phyloP scores from a whole-genome alignment of 2,329 filamentous ascomycete genomes.

The Ophiostoma sp. region DNA sequence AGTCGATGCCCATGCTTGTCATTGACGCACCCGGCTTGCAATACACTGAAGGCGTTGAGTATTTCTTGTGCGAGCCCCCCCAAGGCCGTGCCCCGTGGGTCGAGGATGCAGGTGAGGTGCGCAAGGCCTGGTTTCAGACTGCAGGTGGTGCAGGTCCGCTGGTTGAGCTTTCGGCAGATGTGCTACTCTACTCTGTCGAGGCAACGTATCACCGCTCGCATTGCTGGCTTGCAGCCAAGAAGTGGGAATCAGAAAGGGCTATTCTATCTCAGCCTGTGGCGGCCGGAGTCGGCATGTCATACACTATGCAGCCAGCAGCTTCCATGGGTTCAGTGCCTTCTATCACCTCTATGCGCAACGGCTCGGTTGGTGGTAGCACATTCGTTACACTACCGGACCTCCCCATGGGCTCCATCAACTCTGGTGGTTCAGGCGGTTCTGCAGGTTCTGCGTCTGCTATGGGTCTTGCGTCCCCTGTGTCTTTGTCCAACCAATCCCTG shows the following conservation, averaged over 20 bases:
- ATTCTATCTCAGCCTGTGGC: conserved; percentile 21
- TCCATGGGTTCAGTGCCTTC: conserved; percentile 16
- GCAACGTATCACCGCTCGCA: conserved; percentile 55
- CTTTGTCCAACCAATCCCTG: conserved; percentile 15
- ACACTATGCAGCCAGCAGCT: conserved; percentile 13
- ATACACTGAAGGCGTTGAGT: conserved; percentile 67
- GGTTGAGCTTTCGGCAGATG: conserved; percentile 55
- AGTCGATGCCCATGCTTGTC: conserved; percentile 71
- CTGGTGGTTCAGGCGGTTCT: background rate
- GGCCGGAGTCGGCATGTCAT: conserved; percentile 19
- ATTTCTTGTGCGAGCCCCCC: conserved; percentile 73
- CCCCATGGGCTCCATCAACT: conserved; percentile 10
- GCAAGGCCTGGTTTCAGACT: conserved; percentile 69
- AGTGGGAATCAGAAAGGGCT: conserved; percentile 38
- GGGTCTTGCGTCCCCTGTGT: conserved; percentile 9
- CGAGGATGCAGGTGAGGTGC: conserved; percentile 56
- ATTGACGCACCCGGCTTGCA: conserved; percentile 67
- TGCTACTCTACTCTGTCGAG: conserved; percentile 56
- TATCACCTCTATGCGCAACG: conserved; percentile 2
- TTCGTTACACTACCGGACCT: conserved; percentile 15
- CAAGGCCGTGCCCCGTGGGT: conserved; percentile 70
- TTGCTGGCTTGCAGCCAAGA: conserved; percentile 50
- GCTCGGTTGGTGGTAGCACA: background rate
- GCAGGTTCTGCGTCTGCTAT: conserved; percentile 7
- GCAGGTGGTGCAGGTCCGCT: conserved; percentile 54